Percentiles rank a stretch among this genome's conserved stretches.
phyloP scores from a whole-genome alignment of 2,329 filamentous ascomycete species.

The Phialophora expanda region DNA sequence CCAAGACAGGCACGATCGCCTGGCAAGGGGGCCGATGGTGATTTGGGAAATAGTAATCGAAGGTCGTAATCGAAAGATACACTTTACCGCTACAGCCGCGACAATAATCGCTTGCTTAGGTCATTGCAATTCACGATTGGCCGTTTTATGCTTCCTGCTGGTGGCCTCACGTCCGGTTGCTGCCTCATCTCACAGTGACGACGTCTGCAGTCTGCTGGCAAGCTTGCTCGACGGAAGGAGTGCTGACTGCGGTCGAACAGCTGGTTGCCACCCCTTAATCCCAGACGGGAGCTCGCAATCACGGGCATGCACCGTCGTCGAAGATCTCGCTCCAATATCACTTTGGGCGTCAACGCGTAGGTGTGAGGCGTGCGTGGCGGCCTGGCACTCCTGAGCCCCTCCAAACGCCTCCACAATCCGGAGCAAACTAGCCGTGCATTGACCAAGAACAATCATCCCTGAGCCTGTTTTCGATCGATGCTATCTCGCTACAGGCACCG shows the following conservation, averaged over 20 bases:
- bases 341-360: conserved; percentile 1
- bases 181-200: background rate
- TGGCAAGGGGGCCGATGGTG: background rate
- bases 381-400: conserved; percentile 1
- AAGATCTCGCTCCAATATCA: conserved; percentile 11
- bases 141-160: background rate
- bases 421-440: conserved; percentile 4
- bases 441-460: conserved; percentile 1
- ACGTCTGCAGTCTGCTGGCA: background rate
- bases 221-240: background rate
- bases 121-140: background rate
- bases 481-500: conserved; percentile 20
- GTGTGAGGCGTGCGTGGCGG: conserved; percentile 8
- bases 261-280: conserved; percentile 4
- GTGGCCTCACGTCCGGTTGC: background rate
- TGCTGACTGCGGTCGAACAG: conserved; percentile 14
- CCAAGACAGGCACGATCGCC: background rate
- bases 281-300: background rate
- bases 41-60: conserved; percentile 3
- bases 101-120: background rate
- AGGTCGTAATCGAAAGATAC: background rate
- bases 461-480: conserved; percentile 19
- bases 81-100: background rate
- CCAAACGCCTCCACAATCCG: conserved; percentile 9
- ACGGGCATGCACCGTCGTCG: background rate